phyloP scores from a whole-genome alignment of 192 early-diverging fungal genomes.

The Rhizophagus prolifer region DNA sequence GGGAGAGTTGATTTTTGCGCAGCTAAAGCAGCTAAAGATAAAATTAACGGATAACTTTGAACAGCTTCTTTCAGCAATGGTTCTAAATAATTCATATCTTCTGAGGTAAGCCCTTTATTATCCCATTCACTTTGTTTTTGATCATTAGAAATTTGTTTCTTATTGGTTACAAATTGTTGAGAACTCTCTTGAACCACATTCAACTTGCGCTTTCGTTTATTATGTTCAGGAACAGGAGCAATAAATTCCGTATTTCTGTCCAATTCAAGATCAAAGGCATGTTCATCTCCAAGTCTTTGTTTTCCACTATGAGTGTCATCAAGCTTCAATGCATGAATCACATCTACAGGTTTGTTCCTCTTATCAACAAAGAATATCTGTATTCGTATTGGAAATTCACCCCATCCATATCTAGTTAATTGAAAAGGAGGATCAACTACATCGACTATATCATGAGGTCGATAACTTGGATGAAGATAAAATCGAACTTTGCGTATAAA shows the following conservation, averaged over 20 bases:
- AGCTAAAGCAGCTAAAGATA: not conserved
- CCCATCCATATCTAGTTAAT: conserved; percentile 90
- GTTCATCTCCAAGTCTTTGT: conserved; percentile 71
- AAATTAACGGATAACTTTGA: conserved; percentile 31
- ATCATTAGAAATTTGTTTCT: conserved; percentile 1
- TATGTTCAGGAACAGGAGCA: conserved; percentile 12
- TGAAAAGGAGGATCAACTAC: conserved; percentile 75
- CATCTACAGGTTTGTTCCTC: conserved; percentile 80
- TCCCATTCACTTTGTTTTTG: not conserved
- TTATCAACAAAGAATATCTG: conserved; percentile 81
- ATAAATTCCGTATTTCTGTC: conserved; percentile 78
- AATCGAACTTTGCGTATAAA: conserved; percentile 83
- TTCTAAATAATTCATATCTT: conserved; percentile 16
- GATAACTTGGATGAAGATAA: conserved; percentile 87
- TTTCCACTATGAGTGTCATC: conserved; percentile 70
- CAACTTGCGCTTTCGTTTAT: not conserved
- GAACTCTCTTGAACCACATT: not conserved
- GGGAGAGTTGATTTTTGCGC: conserved; percentile 27
- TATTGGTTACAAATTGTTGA: not conserved
- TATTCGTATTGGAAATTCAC: conserved; percentile 86
- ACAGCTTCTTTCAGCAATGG: conserved; percentile 24
- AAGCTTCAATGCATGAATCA: conserved; percentile 80
- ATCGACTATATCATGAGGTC: conserved; percentile 86
- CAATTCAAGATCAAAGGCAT: conserved; percentile 77
- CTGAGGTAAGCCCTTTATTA: not conserved